phyloP scores from a whole-genome alignment of 495 filamentous ascomycete genomes.

The Talaromyces trachyspermus region DNA sequence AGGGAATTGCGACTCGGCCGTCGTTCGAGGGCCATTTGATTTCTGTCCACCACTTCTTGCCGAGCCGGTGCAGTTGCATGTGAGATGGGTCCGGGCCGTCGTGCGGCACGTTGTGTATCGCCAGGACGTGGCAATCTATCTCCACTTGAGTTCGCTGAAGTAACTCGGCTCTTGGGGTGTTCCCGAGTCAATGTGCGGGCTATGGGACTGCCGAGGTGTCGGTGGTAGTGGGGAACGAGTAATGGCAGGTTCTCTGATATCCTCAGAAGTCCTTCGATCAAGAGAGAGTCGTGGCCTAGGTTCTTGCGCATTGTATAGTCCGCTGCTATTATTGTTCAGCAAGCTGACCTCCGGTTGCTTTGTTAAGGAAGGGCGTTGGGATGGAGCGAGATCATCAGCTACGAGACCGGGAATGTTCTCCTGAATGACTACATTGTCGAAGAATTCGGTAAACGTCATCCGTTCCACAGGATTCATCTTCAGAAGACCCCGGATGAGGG shows the following conservation, averaged over 20 bases:
- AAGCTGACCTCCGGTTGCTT: not conserved
- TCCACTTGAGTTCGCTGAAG: constrained; percentile 33
- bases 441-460: constrained; percentile 76
- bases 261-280: not conserved
- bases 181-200: constrained; percentile 25
- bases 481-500: constrained; percentile 69
- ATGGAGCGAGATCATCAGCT: constrained; percentile 57
- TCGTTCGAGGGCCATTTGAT: constrained; percentile 18
- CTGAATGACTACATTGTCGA: constrained; percentile 63
- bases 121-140: constrained; percentile 26
- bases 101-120: constrained; percentile 19
- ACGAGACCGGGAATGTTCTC: constrained; percentile 77
- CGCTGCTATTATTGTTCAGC: constrained; percentile 1
- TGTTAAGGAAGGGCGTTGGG: constrained; percentile 16
- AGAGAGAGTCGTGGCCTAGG: not conserved
- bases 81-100: constrained; percentile 35
- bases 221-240: constrained; percentile 18
- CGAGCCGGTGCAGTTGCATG: constrained; percentile 57
- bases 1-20: constrained; percentile 12
- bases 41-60: constrained; percentile 39
- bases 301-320: constrained; percentile 23
- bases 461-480: constrained; percentile 80
- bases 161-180: constrained; percentile 26
- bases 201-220: constrained; percentile 16
- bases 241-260: constrained; percentile 6